Evolutionary conservation across 2,329 filamentous ascomycete genomes (phyloP), one percentile per base, ranked within the genome.

Genomic region (Pyricularia sp.): DNA sequence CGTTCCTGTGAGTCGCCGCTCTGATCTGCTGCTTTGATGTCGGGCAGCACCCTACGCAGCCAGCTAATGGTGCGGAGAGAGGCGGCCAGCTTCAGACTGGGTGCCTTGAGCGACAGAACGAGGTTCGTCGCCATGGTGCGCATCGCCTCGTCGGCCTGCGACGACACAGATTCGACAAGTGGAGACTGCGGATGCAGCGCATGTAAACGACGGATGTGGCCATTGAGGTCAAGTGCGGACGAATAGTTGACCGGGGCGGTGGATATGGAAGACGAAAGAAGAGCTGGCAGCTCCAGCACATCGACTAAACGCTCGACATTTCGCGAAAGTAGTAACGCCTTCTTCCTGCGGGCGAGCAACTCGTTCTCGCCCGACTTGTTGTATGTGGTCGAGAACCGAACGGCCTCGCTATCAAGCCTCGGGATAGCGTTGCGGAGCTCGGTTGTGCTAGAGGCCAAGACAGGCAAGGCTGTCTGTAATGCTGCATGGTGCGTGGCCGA

Each of bases 281-380:
- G 82, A 0, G 91, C 89, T 0, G 95, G 95, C 33, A 99, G 85
- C 75, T 98, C 94, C 70, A 99, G 87, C 36, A 98, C 90, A 77
- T 97, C 94, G 33, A 93, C 91, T 3, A 98, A 84, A 69, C 94
- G 88, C 77, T 97, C 94, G 31, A 94, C 90, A 77, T 97, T 98
- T 65, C 92, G 87, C 23, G 92, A 88, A 20, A 98, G 83, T 26
- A 97, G 84, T 75, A 97, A 86, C 0, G 92, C 91, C 76, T 91
- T 90, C 74, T 92, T 92, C 72, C 95, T 87, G 30, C 90, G 82
- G 67, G 89, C 88, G 31, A 97, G 83, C 0, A 92, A 83, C 66
- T 88, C 85, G 72, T 88, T 90, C 70, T 91, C 88, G 68, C 85
- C 85, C 69, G 86, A 88, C 75, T 91, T 92, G 78, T 90, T 90